Conservation (phyloP, 257 asterid species). For the Lithospermum erythrorhizon region DNA sequence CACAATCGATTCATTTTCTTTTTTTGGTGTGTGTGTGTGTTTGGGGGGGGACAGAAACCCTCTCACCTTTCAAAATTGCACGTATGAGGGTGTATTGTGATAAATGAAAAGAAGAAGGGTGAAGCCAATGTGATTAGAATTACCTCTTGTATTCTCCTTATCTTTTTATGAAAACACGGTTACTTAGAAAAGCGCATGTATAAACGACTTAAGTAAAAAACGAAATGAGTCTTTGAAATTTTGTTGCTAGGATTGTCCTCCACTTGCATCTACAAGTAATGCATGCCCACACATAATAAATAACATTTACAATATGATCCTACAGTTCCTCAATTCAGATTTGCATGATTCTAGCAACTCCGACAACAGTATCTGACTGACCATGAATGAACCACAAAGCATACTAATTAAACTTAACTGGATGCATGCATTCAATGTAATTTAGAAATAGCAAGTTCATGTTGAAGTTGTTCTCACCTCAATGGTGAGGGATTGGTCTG, state of each 20-base stretch:
- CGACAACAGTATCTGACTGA: not conserved
- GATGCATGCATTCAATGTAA: not conserved
- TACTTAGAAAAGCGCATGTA: not conserved
- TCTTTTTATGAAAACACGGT: no score
- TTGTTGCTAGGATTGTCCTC: not conserved
- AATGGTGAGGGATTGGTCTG: slow-evolving; percentile 62
- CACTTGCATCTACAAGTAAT: not conserved
- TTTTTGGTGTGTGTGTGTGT: no score
- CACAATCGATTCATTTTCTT: no score
- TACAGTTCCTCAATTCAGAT: no score
- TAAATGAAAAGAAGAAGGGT: no score
- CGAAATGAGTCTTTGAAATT: not conserved
- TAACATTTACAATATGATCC: no score
- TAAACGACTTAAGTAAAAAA: no score
- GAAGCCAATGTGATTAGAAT: no score
- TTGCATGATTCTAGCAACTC: not conserved
- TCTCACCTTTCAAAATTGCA: no score
- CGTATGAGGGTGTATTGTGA: no score
- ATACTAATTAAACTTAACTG: not conserved
- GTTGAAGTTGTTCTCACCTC: slow-evolving; percentile 38
- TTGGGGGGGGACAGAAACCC: no score
- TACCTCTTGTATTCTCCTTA: no score
- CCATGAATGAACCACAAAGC: not conserved
- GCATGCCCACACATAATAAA: not conserved
- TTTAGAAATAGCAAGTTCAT: not conserved